Conservation (phyloP, 208 protist species). For the Porcisia deanei region DNA sequence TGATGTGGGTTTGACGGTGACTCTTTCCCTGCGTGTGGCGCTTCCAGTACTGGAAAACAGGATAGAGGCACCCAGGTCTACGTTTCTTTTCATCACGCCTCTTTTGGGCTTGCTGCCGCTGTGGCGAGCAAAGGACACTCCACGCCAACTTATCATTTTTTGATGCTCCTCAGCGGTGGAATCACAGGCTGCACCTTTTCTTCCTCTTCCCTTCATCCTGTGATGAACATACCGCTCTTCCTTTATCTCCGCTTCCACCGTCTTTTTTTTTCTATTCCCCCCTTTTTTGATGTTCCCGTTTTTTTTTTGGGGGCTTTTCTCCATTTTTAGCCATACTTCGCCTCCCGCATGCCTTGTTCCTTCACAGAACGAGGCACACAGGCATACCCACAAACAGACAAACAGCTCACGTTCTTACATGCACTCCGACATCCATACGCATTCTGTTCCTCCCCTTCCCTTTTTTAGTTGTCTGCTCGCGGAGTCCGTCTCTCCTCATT, state of each 20-base stretch:
- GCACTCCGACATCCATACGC: background rate
- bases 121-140: background rate
- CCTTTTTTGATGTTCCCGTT: background rate
- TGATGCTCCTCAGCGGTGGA: background rate
- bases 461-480: background rate
- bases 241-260: constrained; percentile 1
- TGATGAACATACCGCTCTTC: background rate
- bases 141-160: background rate
- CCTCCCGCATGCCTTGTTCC: background rate
- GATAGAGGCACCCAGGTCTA: background rate
- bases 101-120: background rate
- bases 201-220: background rate
- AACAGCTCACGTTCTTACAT: background rate
- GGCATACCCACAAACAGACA: constrained; percentile 1
- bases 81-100: background rate
- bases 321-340: background rate
- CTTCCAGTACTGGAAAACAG: background rate
- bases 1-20: background rate
- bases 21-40: background rate
- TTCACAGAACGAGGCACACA: constrained; percentile 1
- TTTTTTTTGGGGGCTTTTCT: background rate
- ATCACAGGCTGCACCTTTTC: background rate
- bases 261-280: background rate
- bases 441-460: background rate
- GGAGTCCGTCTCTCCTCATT: no score